Evolutionary conservation across 2,329 filamentous ascomycete genomes (phyloP).

Genomic region (Drechslerella stenobrocha): DNA sequence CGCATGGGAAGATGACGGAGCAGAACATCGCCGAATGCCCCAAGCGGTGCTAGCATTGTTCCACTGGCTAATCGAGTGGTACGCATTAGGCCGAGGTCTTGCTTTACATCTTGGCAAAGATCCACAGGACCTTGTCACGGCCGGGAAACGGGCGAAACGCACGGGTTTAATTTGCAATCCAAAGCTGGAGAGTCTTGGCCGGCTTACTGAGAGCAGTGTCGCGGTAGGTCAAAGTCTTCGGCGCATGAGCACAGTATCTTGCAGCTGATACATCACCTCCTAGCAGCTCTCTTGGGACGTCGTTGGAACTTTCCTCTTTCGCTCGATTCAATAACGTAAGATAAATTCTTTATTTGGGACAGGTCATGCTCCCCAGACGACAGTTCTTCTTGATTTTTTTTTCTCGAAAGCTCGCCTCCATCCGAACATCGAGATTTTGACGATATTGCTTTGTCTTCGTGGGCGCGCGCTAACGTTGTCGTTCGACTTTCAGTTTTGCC

Average conservation of each 20-base stretch:
- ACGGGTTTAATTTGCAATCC: conserved; percentile 36
- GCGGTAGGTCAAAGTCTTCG: conserved; percentile 3
- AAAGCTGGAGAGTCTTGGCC: conserved; percentile 3
- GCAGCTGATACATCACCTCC: conserved; percentile 21
- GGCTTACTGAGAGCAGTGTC: neutral
- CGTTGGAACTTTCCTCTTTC: conserved; percentile 43
- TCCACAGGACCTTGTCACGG: neutral
- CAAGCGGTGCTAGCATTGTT: no score
- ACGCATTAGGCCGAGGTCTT: conserved; percentile 30
- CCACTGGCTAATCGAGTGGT: no score
- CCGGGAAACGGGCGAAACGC: conserved; percentile 35
- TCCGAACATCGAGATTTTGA: conserved; percentile 21
- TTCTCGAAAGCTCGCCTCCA: conserved; percentile 26
- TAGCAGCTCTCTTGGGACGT: conserved; percentile 8
- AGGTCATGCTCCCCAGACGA: conserved; percentile 36
- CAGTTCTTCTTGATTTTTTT: conserved; percentile 40
- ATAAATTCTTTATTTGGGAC: conserved; percentile 47
- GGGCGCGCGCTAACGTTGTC: conserved; percentile 23
- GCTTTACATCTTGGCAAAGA: neutral
- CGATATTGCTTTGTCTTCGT: conserved; percentile 1
- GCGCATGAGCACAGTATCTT: conserved; percentile 18
- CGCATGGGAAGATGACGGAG: no score
- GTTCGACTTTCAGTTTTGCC: conserved; percentile 12
- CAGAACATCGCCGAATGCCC: no score
- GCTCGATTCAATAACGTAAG: conserved; percentile 45